These are phyloP conservation scores for Filobasidium floriforme DNA, from an alignment of 768 basidiomycete species.

Conservation along the genomic window DNA sequence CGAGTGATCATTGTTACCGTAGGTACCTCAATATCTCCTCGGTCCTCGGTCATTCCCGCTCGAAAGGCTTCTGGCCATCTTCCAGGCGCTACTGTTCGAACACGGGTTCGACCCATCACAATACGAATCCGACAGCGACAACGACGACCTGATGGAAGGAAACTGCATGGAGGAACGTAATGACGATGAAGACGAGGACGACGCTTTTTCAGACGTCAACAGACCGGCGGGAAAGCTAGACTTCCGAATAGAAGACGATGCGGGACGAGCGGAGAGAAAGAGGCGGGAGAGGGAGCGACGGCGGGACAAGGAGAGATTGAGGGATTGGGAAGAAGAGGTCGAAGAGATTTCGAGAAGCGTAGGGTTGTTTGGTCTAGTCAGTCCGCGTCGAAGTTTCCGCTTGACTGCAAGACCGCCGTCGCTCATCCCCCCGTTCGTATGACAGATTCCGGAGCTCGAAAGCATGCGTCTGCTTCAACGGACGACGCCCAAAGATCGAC, in stretches of 20 bases:
- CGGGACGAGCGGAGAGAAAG: slow-evolving; percentile 64
- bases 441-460: slow-evolving; percentile 48
- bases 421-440: not conserved
- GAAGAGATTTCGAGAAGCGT: slow-evolving; percentile 46
- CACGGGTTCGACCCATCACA: slow-evolving; percentile 57
- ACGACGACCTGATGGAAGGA: slow-evolving; percentile 16
- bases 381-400: slow-evolving; percentile 42
- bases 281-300: slow-evolving; percentile 49
- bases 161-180: slow-evolving; percentile 1
- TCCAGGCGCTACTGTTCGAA: slow-evolving; percentile 56
- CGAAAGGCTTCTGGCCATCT: slow-evolving; percentile 70
- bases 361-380: slow-evolving; percentile 79
- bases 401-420: not conserved
- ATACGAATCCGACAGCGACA: slow-evolving; percentile 54
- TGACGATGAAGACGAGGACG: slow-evolving; percentile 47
- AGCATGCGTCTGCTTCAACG: slow-evolving; percentile 32
- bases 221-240: slow-evolving; percentile 16
- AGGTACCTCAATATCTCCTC: slow-evolving; percentile 60
- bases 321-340: slow-evolving; percentile 86
- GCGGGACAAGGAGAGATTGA: slow-evolving; percentile 63
- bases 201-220: slow-evolving; percentile 29
- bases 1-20: not conserved
- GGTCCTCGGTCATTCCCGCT: slow-evolving; percentile 72
- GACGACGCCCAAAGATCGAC: slow-evolving; percentile 36
- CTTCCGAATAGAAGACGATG: slow-evolving; percentile 55